phyloP scores from a whole-genome alignment of 768 basidiomycete genomes.

The Glaciozyma antarctica region DNA sequence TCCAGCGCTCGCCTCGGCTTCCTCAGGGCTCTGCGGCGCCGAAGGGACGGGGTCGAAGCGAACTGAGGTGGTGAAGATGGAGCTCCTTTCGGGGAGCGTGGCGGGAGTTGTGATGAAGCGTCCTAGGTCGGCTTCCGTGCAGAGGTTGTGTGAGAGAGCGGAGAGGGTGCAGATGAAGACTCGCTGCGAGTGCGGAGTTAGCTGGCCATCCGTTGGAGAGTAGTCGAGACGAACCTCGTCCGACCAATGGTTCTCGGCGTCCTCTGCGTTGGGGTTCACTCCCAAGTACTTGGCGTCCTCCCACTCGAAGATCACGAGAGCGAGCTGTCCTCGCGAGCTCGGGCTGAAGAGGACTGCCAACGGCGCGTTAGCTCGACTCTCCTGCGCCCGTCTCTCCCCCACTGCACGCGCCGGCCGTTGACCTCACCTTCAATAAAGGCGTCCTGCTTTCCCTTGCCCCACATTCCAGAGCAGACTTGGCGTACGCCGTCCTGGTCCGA shows the following conservation, averaged over 20 bases:
- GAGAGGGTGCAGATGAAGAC: conserved; percentile 86
- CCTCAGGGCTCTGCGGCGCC: not conserved
- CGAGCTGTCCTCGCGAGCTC: conserved; percentile 71
- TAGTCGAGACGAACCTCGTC: conserved; percentile 34
- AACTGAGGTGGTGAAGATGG: conserved; percentile 79
- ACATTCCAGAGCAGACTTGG: conserved; percentile 95
- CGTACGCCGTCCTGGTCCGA: not conserved
- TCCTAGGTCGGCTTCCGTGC: conserved; percentile 62
- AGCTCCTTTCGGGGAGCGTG: conserved; percentile 50
- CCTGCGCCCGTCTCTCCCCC: too few relatives aligned
- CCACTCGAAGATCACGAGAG: conserved; percentile 97
- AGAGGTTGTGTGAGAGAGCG: conserved; percentile 63
- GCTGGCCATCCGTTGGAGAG: conserved; percentile 48
- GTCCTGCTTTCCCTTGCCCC: conserved; percentile 51
- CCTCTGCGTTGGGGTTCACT: conserved; percentile 35
- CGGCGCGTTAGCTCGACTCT: conserved; percentile 10
- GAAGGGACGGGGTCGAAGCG: conserved; percentile 45
- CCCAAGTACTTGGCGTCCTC: conserved; percentile 75
- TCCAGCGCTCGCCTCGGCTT: conserved; percentile 36
- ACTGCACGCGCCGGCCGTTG: not conserved
- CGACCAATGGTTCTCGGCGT: conserved; percentile 31
- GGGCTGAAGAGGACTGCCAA: conserved; percentile 60
- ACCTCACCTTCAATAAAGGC: conserved; percentile 36
- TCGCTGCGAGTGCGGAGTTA: conserved; percentile 55
- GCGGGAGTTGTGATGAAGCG: conserved; percentile 70